Conservation (phyloP, 2,329 filamentous ascomycete species). For the Arthrobotrys megalospora region DNA sequence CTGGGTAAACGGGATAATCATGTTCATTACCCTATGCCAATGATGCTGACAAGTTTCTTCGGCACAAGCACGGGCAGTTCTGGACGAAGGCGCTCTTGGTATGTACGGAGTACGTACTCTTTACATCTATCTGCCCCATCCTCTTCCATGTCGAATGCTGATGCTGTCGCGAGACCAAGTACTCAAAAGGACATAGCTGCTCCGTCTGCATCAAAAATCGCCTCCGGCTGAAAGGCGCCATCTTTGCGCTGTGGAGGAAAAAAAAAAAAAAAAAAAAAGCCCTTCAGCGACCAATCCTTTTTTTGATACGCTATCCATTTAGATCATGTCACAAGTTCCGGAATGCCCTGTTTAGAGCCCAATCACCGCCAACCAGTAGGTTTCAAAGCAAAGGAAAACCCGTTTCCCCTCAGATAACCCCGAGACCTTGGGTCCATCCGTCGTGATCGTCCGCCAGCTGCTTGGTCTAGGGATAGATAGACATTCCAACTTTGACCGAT, state of each 20-base stretch:
- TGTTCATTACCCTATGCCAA: constrained; percentile 25
- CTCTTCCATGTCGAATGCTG: background rate
- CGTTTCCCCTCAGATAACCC: constrained; percentile 11
- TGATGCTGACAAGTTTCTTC: constrained; percentile 16
- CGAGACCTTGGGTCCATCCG: constrained; percentile 39
- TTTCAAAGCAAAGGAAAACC: constrained; percentile 37
- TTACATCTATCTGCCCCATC: constrained; percentile 11
- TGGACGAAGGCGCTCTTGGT: constrained; percentile 20
- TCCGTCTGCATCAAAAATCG: background rate
- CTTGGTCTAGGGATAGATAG: constrained; percentile 20
- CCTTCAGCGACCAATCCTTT: constrained; percentile 31
- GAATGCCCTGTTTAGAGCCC: constrained; percentile 2
- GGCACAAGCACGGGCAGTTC: constrained; percentile 5
- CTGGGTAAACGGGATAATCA: constrained; percentile 26
- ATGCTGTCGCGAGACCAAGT: constrained; percentile 33
- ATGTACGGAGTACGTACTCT: constrained; percentile 17
- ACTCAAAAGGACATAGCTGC: constrained; percentile 21
- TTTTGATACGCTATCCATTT: constrained; percentile 35
- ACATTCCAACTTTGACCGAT: constrained; percentile 17
- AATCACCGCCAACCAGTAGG: constrained; percentile 12
- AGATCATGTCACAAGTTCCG: constrained; percentile 42
- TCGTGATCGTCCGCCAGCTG: constrained; percentile 24
- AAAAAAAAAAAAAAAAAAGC: constrained; percentile 18
- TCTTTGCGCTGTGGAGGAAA: constrained; percentile 30
- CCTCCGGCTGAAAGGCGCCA: constrained; percentile 38